Conservation (phyloP, 2,329 filamentous ascomycete species). For the Immersiporthe knoxdaviesiana region DNA sequence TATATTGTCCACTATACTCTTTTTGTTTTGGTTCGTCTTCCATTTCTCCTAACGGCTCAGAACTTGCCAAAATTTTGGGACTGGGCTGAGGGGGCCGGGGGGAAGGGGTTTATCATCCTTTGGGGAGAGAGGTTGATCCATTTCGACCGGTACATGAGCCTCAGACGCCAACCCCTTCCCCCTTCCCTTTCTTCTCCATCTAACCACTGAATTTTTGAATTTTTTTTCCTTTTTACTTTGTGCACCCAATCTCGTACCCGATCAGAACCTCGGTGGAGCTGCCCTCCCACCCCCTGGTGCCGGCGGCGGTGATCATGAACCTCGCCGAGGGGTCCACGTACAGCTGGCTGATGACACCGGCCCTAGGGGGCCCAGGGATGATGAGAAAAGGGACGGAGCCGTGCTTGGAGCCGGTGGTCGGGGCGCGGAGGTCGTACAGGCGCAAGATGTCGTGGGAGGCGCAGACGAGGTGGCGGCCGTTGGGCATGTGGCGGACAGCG, state of each 20-base stretch:
- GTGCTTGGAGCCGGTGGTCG: slow-evolving; percentile 68
- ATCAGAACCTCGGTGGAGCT: slow-evolving; percentile 86
- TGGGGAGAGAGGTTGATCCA: neutral
- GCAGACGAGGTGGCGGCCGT: slow-evolving; percentile 88
- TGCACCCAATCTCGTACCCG: slow-evolving; percentile 79
- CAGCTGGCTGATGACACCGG: slow-evolving; percentile 83
- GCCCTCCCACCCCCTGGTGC: slow-evolving; percentile 95
- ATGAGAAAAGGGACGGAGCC: slow-evolving; percentile 94
- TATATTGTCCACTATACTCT: neutral
- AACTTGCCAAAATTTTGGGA: too few species aligned
- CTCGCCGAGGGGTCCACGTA: slow-evolving; percentile 86
- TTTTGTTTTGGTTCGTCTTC: neutral
- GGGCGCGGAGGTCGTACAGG: slow-evolving; percentile 82
- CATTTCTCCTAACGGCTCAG: neutral
- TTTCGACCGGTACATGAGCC: neutral
- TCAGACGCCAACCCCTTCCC: neutral
- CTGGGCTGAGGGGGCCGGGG: too few species aligned
- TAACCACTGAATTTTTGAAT: too few species aligned
- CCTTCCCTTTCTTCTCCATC: too few species aligned
- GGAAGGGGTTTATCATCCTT: too few species aligned
- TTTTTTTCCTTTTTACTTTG: too few species aligned
- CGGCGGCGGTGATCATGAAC: slow-evolving; percentile 90
- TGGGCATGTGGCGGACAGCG: slow-evolving; percentile 86
- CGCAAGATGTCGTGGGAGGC: slow-evolving; percentile 86
- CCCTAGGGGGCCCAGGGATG: slow-evolving; percentile 80